Base-by-base conservation (phyloP, 805 yeast species). In the Candida verbasci region DNA sequence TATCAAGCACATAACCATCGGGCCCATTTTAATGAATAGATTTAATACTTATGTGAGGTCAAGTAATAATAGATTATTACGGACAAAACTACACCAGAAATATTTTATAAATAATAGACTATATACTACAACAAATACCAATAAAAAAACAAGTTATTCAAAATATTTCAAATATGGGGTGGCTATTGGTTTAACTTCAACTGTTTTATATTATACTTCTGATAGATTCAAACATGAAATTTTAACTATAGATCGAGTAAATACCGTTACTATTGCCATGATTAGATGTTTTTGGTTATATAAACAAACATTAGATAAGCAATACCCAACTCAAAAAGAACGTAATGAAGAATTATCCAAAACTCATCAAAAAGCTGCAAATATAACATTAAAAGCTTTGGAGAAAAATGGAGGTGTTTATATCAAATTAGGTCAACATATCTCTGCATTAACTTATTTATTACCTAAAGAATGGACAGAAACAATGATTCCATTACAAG, bases 401-500 rank as follows among this genome's bases (percentile, higher is more conserved):
- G 88, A 86, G 52, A 68, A 66, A 21, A 93, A 93, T 52, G 97
- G 96, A 12, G 98, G 98, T 1, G 72, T 93, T 6, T 93, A 82
- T 57, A 93, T 93, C 58, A 93, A 93, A 58, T 65, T 93, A 29
- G 98, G 99, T 9, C 98, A 93, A 56, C 98, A 93, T 54, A 66
- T 93, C 9, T 76, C 89, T 27, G 97, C 97, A 0, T 72, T 93
- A 75, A 86, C 96, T 1, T 93, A 93, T 58, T 64, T 93, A 22
- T 65, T 93, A 34, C 98, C 99, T 0, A 67, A 65, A 4, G 96
- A 93, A 60, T 93, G 99, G 99, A 91, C 97, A 1, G 78, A 78
- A 11, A 81, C 97, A 0, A 93, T 93, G 96, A 70, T 82, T 23
- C 95, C 96, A 1, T 64, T 93, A 35, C 97, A 91, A 53, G 95